A percentile compares a stretch with the other conserved stretches of the same genome.
Conservation (phyloP, 495 filamentous ascomycete species). For the Neohortaea acidophila region DNA sequence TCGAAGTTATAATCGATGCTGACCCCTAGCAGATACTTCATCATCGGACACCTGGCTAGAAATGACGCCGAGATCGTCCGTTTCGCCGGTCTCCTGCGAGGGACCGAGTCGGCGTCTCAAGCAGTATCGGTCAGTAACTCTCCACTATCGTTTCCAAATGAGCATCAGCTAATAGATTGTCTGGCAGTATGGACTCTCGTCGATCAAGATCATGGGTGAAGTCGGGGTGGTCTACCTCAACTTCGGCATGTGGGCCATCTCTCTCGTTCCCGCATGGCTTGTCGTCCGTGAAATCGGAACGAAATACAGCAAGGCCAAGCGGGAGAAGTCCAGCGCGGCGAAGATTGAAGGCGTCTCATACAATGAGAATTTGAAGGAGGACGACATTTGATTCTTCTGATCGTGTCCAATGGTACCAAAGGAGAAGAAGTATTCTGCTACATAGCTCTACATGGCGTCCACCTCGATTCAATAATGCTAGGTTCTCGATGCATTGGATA, state of each 20-base stretch:
- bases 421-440: too few species aligned
- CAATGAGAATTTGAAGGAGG: too few species aligned
- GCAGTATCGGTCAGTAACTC: constrained; percentile 34
- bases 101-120: constrained; percentile 48
- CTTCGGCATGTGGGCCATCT: constrained; percentile 43
- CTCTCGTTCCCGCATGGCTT: constrained; percentile 44
- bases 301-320: too few species aligned
- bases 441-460: too few species aligned
- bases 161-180: too few species aligned
- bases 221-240: constrained; percentile 48
- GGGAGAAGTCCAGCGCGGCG: too few species aligned
- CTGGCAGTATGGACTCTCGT: constrained; percentile 40
- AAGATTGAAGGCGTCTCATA: too few species aligned
- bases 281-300: constrained; percentile 39
- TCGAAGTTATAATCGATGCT: neutral
- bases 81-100: constrained; percentile 43
- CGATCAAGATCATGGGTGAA: constrained; percentile 40
- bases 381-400: too few species aligned
- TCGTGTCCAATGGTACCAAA: too few species aligned
- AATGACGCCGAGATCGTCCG: constrained; percentile 42
- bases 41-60: constrained; percentile 42
- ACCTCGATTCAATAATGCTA: too few species aligned
- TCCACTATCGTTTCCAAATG: neutral
- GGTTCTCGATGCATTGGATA: too few species aligned
- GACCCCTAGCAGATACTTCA: constrained; percentile 37